Percentiles rank a stretch among this genome's conserved stretches.
These are phyloP conservation scores for Gossypium longicalyx DNA, from an alignment of 345 rosid species.

Conservation along the genomic window DNA sequence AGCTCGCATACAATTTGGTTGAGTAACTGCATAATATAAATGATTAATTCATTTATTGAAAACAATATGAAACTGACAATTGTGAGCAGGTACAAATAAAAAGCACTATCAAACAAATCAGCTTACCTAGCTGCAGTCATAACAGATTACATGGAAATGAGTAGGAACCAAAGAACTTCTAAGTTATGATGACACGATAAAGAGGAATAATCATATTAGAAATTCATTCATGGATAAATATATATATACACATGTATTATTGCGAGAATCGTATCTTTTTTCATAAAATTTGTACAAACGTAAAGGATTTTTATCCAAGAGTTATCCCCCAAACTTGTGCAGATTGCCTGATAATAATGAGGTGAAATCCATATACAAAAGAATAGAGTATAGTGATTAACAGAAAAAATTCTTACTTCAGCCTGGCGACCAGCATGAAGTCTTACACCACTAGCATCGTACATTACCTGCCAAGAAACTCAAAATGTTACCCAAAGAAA, in stretches of 20 bases:
- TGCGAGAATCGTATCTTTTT: not conserved
- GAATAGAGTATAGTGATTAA: not conserved
- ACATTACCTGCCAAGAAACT: slow-evolving; percentile 50
- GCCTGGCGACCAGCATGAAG: slow-evolving; percentile 75
- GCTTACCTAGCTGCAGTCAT: not conserved
- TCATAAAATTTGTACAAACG: not conserved
- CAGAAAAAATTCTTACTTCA: slow-evolving; percentile 36
- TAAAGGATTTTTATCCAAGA: not conserved
- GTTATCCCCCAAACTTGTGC: not conserved
- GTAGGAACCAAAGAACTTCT: no score
- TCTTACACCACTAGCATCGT: slow-evolving; percentile 64
- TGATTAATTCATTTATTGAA: not conserved
- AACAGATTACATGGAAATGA: not conserved
- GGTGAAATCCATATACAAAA: not conserved
- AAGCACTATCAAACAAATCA: not conserved
- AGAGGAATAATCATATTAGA: no score
- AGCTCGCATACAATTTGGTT: slow-evolving; percentile 68
- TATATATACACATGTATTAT: not conserved
- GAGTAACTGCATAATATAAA: slow-evolving; percentile 38
- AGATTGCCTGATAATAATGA: not conserved
- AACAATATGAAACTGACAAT: no score
- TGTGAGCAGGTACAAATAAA: not conserved
- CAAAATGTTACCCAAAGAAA: slow-evolving; percentile 9
- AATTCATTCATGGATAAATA: not conserved
- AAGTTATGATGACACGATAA: no score